Percentiles rank a stretch among this genome's conserved stretches.
These are phyloP conservation scores for Candida glucosophila DNA, from an alignment of 1,139 yeast species.

Conservation along the genomic window DNA sequence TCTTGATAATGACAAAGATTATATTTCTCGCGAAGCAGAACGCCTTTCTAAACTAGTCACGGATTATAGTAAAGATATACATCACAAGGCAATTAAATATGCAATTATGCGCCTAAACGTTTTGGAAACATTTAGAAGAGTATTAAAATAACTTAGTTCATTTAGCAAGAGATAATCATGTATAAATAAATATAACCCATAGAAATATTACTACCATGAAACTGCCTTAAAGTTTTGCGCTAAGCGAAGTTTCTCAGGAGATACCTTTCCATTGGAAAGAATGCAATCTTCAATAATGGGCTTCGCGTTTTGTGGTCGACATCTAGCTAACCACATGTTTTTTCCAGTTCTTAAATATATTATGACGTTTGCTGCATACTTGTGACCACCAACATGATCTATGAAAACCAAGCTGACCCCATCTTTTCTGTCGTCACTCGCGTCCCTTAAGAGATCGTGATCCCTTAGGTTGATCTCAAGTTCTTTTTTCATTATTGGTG, in stretches of 20 bases:
- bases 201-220: conserved; percentile 45
- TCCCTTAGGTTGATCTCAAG: conserved; percentile 69
- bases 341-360: conserved; percentile 64
- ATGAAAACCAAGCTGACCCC: conserved; percentile 67
- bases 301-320: conserved; percentile 66
- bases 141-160: no score
- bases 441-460: conserved; percentile 62
- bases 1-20: conserved; percentile 37
- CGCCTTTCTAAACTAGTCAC: conserved; percentile 43
- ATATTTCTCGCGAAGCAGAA: conserved; percentile 39
- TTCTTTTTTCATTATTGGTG: conserved; percentile 82
- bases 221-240: conserved; percentile 46
- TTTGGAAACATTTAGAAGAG: conserved; percentile 13
- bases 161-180: no score
- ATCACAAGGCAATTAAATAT: conserved; percentile 30
- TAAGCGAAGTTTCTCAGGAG: conserved; percentile 63
- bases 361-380: conserved; percentile 81
- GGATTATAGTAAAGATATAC: conserved; percentile 22
- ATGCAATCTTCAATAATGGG: conserved; percentile 72
- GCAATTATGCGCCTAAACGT: conserved; percentile 42
- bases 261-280: conserved; percentile 53
- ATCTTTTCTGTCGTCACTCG: conserved; percentile 59
- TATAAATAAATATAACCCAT: no score
- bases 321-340: conserved; percentile 81
- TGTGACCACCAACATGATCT: conserved; percentile 94